A percentile compares a stretch with the other conserved stretches of the same genome.
Conservation (phyloP, 1,284 basidiomycete species). For the Boletus semigastroideus region DNA sequence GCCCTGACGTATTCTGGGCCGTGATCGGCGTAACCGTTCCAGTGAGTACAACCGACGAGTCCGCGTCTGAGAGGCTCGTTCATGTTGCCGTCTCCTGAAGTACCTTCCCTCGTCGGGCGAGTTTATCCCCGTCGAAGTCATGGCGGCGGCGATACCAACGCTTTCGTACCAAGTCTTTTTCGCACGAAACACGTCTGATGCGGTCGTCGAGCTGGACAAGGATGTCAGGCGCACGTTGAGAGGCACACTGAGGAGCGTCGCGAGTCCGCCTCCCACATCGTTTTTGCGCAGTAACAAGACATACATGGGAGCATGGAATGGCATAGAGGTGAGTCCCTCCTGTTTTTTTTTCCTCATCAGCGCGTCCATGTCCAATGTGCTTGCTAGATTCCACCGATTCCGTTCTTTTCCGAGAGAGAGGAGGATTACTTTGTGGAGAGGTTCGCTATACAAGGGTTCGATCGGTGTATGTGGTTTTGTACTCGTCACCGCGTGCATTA, state of each 20-base stretch:
- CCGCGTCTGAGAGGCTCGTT: too few species aligned
- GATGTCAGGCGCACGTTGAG: conserved; percentile 57
- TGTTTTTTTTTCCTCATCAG: neutral
- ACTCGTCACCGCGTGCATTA: neutral
- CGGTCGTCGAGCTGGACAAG: conserved; percentile 50
- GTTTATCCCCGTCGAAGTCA: conserved; percentile 46
- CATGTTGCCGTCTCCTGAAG: conserved; percentile 30
- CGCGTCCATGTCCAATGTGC: too few species aligned
- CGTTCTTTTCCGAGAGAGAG: conserved; percentile 56
- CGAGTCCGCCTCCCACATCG: conserved; percentile 51
- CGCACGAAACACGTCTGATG: conserved; percentile 44
- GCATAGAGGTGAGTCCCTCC: conserved; percentile 8
- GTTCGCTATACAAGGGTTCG: conserved; percentile 56
- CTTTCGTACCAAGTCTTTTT: conserved; percentile 66
- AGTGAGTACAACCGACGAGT: conserved; percentile 35
- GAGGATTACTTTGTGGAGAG: conserved; percentile 68
- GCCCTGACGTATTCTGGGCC: conserved; percentile 60
- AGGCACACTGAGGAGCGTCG: conserved; percentile 48
- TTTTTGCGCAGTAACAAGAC: conserved; percentile 51
- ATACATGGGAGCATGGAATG: conserved; percentile 50
- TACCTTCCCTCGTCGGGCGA: conserved; percentile 51
- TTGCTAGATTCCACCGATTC: conserved; percentile 54
- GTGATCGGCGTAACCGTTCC: conserved; percentile 63
- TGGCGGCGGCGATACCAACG: conserved; percentile 45
- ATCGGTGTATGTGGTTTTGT: conserved; percentile 47